These are phyloP conservation scores for Mortierella sp. DNA, from an alignment of 371 early-diverging fungal genomes.

Conservation along the genomic window DNA sequence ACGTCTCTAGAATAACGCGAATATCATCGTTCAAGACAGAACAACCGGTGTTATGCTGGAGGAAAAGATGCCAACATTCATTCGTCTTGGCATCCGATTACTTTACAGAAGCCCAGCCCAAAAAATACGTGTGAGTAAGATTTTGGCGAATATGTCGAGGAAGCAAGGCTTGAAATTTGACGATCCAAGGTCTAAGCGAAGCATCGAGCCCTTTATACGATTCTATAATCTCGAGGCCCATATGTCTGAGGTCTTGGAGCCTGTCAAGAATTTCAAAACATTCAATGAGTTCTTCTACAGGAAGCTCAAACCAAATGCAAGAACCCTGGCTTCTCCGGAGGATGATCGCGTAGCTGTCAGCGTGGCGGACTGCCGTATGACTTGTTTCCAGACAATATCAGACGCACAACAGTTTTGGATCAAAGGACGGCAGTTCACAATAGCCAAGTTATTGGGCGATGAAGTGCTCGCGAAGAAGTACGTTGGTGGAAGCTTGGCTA, in stretches of 20 bases:
- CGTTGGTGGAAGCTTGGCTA: conserved; percentile 77
- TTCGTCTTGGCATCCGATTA: conserved; percentile 87
- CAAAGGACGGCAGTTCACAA: conserved; percentile 84
- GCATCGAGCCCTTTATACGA: conserved; percentile 83
- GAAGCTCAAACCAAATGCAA: conserved; percentile 78
- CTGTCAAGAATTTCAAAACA: conserved; percentile 75
- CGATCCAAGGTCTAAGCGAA: conserved; percentile 72
- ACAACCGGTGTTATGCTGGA: conserved; percentile 80
- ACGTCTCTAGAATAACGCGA: conserved; percentile 70
- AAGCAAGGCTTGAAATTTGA: conserved; percentile 87
- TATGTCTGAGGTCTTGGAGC: conserved; percentile 72
- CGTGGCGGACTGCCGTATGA: conserved; percentile 87
- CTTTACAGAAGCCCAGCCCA: conserved; percentile 72
- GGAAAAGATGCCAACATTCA: conserved; percentile 88
- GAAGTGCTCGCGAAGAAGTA: conserved; percentile 62
- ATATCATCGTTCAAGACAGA: conserved; percentile 86
- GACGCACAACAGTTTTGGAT: conserved; percentile 89
- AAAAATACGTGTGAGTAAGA: conserved; percentile 63
- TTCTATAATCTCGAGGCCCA: conserved; percentile 76
- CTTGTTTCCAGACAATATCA: conserved; percentile 75
- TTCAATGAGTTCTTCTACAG: conserved; percentile 95
- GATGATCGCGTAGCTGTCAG: conserved; percentile 79
- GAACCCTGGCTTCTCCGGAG: conserved; percentile 73
- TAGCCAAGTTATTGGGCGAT: conserved; percentile 72
- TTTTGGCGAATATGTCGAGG: conserved; percentile 72